Percentiles rank a stretch among this genome's conserved stretches.
Conservation (phyloP, 1,284 basidiomycete genomes). For the Heterobasidion irregulare region DNA sequence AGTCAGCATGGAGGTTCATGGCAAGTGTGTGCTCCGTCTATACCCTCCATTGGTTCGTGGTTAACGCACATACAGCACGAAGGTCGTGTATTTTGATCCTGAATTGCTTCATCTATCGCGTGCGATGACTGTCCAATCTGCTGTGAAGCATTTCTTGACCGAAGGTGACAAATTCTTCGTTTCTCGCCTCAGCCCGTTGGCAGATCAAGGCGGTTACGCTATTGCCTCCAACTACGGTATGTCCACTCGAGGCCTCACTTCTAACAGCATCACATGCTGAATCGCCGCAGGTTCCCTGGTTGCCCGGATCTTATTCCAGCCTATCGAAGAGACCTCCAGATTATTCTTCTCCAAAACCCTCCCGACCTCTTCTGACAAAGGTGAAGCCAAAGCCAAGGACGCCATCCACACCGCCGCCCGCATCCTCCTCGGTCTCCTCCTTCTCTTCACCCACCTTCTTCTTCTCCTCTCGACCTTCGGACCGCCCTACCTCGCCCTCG, state of each 20-base stretch:
- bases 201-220: constrained; percentile 90
- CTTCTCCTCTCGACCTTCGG: constrained; percentile 70
- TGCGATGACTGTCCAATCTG: constrained; percentile 79
- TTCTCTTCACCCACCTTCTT: constrained; percentile 69
- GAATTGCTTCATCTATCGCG: constrained; percentile 50
- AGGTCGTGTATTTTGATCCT: constrained; percentile 36
- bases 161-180: constrained; percentile 93
- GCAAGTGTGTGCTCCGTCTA: constrained; percentile 18
- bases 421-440: constrained; percentile 36
- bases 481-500: constrained; percentile 62
- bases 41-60: neutral
- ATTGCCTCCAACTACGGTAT: constrained; percentile 90
- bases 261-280: neutral
- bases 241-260: constrained; percentile 13
- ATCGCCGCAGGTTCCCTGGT: constrained; percentile 69
- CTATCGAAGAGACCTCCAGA: constrained; percentile 84
- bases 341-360: constrained; percentile 79
- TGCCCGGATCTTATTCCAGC: constrained; percentile 87
- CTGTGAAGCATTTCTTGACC: constrained; percentile 92
- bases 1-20: constrained; percentile 15
- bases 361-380: constrained; percentile 13
- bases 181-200: constrained; percentile 71
- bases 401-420: constrained; percentile 18
- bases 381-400: constrained; percentile 6
- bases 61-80: constrained; percentile 12